Base-by-base conservation (phyloP, 2,329 filamentous ascomycete species). In the Penicillium capsulatum region DNA sequence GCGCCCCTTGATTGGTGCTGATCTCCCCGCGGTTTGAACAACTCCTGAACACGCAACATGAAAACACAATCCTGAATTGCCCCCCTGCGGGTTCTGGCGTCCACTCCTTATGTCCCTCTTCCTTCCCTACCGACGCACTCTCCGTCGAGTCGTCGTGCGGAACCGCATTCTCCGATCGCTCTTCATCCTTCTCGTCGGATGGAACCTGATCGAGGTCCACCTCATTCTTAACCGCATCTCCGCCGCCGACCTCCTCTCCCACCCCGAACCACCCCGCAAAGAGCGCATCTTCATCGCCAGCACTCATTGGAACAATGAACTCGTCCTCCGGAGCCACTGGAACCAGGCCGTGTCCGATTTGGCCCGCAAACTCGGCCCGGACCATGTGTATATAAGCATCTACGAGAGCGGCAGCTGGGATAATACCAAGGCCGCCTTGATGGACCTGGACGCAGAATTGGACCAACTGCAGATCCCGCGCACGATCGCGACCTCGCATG, bases 381-480 rank as follows among this genome's bases (percentile, higher is more conserved):
- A 78, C 3, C 85, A 86, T 55, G 76, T 86, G 2, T 86, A 76
- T 55, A 73, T 88, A 28, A 80, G 77, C 44, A 73, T 86, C 19
- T 75, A 77, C 42, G 83, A 87, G 60, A 83, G 79, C 51, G 83
- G 83, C 4, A 84, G 79, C 56, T 80, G 75, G 67, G 84, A 87
- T 57, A 70, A 80, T 42, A 84, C 77, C 13, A 86, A 86, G 60
- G 72, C 67, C 11, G 76, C 75, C 5, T 64, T 88, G 48, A 64
- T 59, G 15, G 69, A 75, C 16, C 65, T 88, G 17, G 79, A 83
- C 41, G 50, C 45, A 1, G 62, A 74, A 38, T 65, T 86, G 7
- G 75, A 70, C 7, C 57, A 58, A 9, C 51, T 77, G 11, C 71
- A 74, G 1, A 75, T 85, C 2, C 61, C 67, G 28, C 71, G 74